A percentile compares a stretch with the other conserved stretches of the same genome.
phyloP scores from a whole-genome alignment of 352 stramenopile genomes.

The Phytophthora pluvialis region DNA sequence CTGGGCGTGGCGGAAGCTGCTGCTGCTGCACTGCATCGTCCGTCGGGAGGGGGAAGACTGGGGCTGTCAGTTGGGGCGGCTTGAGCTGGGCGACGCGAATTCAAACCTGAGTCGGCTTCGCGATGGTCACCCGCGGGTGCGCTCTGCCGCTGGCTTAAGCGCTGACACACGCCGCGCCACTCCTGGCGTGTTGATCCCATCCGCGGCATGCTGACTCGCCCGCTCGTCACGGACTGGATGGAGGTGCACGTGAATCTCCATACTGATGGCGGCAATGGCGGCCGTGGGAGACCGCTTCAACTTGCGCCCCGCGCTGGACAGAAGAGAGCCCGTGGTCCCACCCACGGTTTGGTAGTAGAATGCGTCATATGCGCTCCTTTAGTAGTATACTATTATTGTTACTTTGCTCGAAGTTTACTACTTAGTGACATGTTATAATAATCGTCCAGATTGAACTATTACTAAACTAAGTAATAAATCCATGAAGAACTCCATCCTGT shows the following conservation, averaged over 20 bases:
- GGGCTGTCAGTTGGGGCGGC: constrained; percentile 20
- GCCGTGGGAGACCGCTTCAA: constrained; percentile 31
- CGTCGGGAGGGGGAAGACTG: neutral
- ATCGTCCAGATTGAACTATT: too few relatives aligned
- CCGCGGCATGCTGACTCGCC: constrained; percentile 22
- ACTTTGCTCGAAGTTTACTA: too few relatives aligned
- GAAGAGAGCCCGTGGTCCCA: constrained; percentile 17
- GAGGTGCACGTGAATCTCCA: constrained; percentile 30
- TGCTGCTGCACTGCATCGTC: constrained; percentile 26
- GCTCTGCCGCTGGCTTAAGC: constrained; percentile 30
- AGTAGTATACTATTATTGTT: too few relatives aligned
- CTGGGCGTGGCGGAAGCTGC: neutral
- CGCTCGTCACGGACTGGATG: constrained; percentile 36
- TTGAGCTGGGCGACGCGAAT: constrained; percentile 33
- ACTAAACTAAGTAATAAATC: too few relatives aligned
- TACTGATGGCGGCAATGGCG: constrained; percentile 13
- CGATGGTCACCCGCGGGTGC: constrained; percentile 18
- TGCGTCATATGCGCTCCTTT: too few relatives aligned
- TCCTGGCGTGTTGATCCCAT: constrained; percentile 36
- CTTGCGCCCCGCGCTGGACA: constrained; percentile 18
- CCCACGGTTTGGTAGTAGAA: too few relatives aligned
- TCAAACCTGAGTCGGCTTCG: constrained; percentile 40
- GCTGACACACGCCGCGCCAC: constrained; percentile 27
- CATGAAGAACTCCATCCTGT: too few relatives aligned
- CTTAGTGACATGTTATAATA: too few relatives aligned